Base-by-base conservation (phyloP, 176 grass and related monocot species). In the Poa pratensis region DNA sequence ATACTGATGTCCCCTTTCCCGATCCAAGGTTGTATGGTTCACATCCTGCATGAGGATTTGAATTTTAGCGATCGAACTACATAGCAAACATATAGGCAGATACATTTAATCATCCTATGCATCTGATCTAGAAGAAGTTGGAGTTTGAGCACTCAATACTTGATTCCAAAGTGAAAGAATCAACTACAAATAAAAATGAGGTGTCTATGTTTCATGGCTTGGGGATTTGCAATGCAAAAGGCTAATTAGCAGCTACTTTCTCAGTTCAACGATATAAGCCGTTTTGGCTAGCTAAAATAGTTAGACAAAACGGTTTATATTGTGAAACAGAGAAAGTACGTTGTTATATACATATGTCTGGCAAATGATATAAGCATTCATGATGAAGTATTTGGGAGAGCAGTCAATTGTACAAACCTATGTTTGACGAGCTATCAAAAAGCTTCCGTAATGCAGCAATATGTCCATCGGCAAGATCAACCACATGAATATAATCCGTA, bases 401-500 rank as follows among this genome's bases (percentile, higher is more conserved):
- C 14, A 74, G 57, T 4, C 68, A 43, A 82, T 18, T 66, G 65
- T 83, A n/a, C 68, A 80, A 88, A 98, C 96, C 96, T 85, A 81
- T 90, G 53, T 90, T 78, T 54, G 90, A 90, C n/a, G 85, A 82
- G 32, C 32, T 83, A 66, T 98, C 96, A 81, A 98, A 98, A 77
- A 98, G 89, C 87, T 95, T 98, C 82, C 76, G 83, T 73, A 98
- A 72, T 18, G 96, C 96, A 28, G 86, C 91, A 87, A 93, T 85
- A 92, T 98, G 96, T 54, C 96, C 96, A 42, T 94, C 96, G 35
- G 96, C 96, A 77, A 98, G 89, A 82, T 98, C 96, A 84, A 98
- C 63, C 53, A 98, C 93, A 86, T 98, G 96, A 75, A 98, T 95
- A 45, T 98, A 98, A 84, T 98, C 93, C 96, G 88, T 85, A 98